phyloP scores from a whole-genome alignment of 2,329 filamentous ascomycete genomes.

The Fusarium sp. region DNA sequence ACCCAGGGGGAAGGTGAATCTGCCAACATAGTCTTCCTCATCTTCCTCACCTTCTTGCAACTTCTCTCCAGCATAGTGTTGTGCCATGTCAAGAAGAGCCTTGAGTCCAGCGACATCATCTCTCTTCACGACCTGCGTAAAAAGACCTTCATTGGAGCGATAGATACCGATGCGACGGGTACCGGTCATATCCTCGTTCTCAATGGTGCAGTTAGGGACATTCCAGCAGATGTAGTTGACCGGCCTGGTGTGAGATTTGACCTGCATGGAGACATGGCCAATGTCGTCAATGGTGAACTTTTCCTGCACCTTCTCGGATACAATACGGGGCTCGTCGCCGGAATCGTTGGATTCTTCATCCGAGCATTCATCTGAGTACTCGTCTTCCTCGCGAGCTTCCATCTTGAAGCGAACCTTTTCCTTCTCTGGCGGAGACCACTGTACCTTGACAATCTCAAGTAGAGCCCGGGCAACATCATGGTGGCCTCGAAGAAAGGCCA shows the following conservation, averaged over 20 bases:
- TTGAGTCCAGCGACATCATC: slow-evolving; percentile 67
- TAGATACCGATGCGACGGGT: background rate
- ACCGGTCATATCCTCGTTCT: slow-evolving; percentile 44
- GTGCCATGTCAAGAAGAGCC: slow-evolving; percentile 67
- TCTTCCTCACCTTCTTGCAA: slow-evolving; percentile 50
- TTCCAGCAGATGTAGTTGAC: slow-evolving; percentile 60
- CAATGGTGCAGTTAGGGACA: slow-evolving; percentile 50
- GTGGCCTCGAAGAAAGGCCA: slow-evolving; percentile 77
- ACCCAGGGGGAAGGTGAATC: slow-evolving; percentile 54
- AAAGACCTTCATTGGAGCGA: slow-evolving; percentile 40
- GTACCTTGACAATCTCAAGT: slow-evolving; percentile 76
- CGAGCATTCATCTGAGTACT: slow-evolving; percentile 55
- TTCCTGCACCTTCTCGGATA: slow-evolving; percentile 70
- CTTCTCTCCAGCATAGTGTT: slow-evolving; percentile 57
- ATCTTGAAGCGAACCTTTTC: slow-evolving; percentile 64
- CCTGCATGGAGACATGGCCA: slow-evolving; percentile 74
- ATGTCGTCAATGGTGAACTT: slow-evolving; percentile 82
- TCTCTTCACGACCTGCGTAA: slow-evolving; percentile 61
- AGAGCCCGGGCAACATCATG: slow-evolving; percentile 72
- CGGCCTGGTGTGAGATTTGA: slow-evolving; percentile 73
- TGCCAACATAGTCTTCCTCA: slow-evolving; percentile 47
- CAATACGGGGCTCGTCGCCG: slow-evolving; percentile 57
- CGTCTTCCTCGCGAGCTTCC: slow-evolving; percentile 50
- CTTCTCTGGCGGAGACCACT: slow-evolving; percentile 71
- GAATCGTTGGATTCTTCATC: slow-evolving; percentile 46